phyloP scores from a whole-genome alignment of 495 filamentous ascomycete species.

The Rhypophila decipiens region DNA sequence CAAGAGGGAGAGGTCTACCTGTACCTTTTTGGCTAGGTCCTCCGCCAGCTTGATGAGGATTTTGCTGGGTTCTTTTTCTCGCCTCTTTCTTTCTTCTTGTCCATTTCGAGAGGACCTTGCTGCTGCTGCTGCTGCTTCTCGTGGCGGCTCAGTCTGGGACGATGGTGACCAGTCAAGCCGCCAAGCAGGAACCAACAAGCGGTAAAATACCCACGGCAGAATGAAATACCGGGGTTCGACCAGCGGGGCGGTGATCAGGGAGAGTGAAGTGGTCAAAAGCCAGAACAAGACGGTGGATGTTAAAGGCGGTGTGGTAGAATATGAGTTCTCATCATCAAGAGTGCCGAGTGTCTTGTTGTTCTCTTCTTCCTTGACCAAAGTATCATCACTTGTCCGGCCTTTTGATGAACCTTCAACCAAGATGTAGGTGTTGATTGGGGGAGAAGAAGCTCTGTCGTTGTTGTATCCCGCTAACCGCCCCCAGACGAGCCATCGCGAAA shows the following conservation, averaged over 20 bases:
- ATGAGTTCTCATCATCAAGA: not conserved
- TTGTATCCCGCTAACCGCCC: constrained; percentile 33
- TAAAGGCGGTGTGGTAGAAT: constrained; percentile 11
- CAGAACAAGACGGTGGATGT: constrained; percentile 52
- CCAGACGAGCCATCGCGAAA: constrained; percentile 57
- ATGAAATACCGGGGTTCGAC: constrained; percentile 96
- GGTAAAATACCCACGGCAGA: constrained; percentile 90
- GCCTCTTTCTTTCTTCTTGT: too few species aligned
- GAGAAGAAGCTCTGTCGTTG: too few species aligned
- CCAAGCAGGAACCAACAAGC: constrained; percentile 61
- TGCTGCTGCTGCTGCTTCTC: too few species aligned
- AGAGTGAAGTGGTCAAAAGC: constrained; percentile 65
- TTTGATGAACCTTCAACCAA: not conserved
- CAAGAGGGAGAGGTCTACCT: constrained; percentile 39
- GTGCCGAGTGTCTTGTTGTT: too few species aligned
- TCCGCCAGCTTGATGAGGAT: too few species aligned
- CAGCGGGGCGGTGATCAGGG: constrained; percentile 78
- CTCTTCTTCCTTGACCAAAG: not conserved
- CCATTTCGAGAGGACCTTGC: too few species aligned
- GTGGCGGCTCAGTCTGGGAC: too few species aligned
- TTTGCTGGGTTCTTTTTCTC: too few species aligned
- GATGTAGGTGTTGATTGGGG: not conserved
- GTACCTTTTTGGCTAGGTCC: constrained; percentile 1
- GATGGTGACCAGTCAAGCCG: not conserved
- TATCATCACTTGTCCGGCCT: not conserved